Evolutionary conservation across 2,329 filamentous ascomycete species (phyloP), one percentile per base, ranked within the genome.

Genomic region (Pseudogymnoascus sp.): DNA sequence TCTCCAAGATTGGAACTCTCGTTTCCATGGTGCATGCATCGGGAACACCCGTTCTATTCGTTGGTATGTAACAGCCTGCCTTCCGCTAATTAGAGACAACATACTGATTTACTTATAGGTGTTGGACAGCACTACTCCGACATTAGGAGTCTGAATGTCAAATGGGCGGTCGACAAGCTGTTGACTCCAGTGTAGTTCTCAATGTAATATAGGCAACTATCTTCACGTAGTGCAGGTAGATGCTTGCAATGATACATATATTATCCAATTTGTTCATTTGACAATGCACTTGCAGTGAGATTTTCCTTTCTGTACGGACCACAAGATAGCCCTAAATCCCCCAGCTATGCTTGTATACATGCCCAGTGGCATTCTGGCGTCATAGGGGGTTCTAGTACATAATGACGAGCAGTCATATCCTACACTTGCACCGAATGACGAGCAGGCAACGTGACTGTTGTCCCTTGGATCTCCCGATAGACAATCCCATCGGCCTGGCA

Each of bases 11-110:
- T 64, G 76, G 88, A 1, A 97, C 93, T 2, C 80, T 99, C 68
- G 95, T 99, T 67, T 96, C 91, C 75, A 93, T 99, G 81, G 93
- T 99, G 41, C 93, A 98, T 78, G 93, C 95, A 2, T 99, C 96
- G 3, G 92, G 93, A 28, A 96, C 99, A 54, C 96, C 96, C 0
- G 92, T 99, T 19, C 83, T 98, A 10, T 99, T 99, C 74, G 83
- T 99, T 69, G 95, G 88, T 21, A 70, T 69, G 62, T 48, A 31
- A 28, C n/a, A 57, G 11, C 10, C 36, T 34, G 10, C 51, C 6
- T 57, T 34, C n/a, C 11, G 51, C 21, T 13, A 14, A 6, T 4
- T n/a, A 3, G 6, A 21, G 3, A 14, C 11, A 57, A 1, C 6
- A 36, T 57, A 34, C 51, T 57, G 1, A 57, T 31, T 41, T 25